Percentiles rank a stretch among this genome's conserved stretches.
These are phyloP conservation scores for Tremella mesenterica DNA, from an alignment of 768 basidiomycete genomes.

Conservation along the genomic window DNA sequence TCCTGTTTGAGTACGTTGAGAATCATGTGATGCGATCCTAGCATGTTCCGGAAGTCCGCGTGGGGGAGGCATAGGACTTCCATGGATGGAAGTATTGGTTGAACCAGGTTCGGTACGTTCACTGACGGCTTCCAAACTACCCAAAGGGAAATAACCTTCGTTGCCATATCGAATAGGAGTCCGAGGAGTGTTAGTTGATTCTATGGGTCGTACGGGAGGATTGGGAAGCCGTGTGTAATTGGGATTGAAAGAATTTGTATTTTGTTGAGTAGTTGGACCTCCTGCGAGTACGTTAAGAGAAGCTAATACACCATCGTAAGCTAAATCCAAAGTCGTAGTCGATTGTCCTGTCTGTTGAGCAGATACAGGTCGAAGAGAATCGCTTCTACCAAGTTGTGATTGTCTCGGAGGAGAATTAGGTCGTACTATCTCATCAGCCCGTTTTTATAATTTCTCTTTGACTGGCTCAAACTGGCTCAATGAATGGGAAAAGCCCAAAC, in stretches of 20 bases:
- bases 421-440: too few relatives aligned
- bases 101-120: conserved; percentile 29
- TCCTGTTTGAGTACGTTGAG: background rate
- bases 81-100: conserved; percentile 1
- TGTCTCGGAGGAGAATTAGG: too few relatives aligned
- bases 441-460: too few relatives aligned
- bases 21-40: background rate
- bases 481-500: too few relatives aligned
- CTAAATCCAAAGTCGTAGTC: conserved; percentile 26
- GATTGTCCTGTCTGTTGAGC: conserved; percentile 32
- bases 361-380: conserved; percentile 1
- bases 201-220: background rate
- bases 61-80: conserved; percentile 3
- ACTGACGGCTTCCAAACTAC: conserved; percentile 20
- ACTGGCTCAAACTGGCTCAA: too few relatives aligned
- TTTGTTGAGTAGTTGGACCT: conserved; percentile 1
- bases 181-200: background rate
- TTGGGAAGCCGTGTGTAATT: background rate
- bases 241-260: background rate
- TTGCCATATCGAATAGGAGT: conserved; percentile 5
- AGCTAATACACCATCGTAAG: conserved; percentile 34
- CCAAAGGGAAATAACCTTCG: conserved; percentile 11
- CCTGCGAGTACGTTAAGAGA: conserved; percentile 28
- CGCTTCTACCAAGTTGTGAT: background rate
- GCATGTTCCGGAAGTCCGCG: background rate